phyloP scores from a whole-genome alignment of 176 grass and related monocot species.

The Bromus sterilis region DNA sequence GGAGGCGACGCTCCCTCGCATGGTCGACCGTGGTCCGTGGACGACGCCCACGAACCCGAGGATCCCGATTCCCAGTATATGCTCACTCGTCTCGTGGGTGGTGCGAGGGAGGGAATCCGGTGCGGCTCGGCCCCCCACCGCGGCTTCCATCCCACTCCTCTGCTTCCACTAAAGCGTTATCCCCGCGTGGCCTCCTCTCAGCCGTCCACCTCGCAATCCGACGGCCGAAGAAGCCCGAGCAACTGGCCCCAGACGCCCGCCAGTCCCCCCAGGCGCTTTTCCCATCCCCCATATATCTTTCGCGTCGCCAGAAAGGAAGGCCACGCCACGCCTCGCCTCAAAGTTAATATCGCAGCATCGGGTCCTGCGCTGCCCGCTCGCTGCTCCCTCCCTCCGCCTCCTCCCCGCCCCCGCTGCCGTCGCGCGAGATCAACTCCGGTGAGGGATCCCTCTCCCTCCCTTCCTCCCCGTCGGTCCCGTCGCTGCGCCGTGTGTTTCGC shows the following conservation, averaged over 20 bases:
- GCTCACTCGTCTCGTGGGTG: background rate
- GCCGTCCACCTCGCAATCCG: background rate
- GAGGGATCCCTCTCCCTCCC: background rate
- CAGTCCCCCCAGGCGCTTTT: background rate
- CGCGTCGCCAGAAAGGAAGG: conserved; percentile 21
- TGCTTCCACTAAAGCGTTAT: conserved; percentile 30
- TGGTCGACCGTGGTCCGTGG: background rate
- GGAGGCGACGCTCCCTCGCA: background rate
- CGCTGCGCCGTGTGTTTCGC: background rate
- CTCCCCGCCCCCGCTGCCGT: background rate
- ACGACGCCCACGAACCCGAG: background rate
- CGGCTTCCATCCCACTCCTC: background rate
- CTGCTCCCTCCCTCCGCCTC: background rate
- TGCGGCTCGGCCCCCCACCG: background rate
- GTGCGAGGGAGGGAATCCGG: background rate
- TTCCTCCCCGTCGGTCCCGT: background rate
- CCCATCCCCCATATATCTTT: background rate
- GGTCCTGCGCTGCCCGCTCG: background rate
- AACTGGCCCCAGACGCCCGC: background rate
- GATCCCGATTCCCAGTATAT: conserved; percentile 30
- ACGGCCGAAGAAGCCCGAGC: background rate
- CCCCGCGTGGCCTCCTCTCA: background rate
- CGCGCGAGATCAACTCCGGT: conserved; percentile 16
- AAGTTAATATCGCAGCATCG: conserved; percentile 2
- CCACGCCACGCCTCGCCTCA: conserved; percentile 8